phyloP scores from a whole-genome alignment of 805 yeast genomes.

The Starmerella tilneyi region DNA sequence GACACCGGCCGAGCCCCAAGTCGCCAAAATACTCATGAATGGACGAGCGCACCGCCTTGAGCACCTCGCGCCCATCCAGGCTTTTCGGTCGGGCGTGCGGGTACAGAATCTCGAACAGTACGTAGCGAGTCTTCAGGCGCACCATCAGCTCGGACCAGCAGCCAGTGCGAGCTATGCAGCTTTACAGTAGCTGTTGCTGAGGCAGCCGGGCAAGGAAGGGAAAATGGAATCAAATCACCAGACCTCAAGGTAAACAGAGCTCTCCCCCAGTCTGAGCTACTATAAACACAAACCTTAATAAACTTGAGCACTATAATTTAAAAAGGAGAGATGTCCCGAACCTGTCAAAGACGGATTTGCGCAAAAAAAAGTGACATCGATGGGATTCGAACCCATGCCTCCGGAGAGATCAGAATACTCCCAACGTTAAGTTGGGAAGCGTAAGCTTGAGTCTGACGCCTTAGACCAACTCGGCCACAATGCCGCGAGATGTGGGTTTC shows the following conservation, averaged over 20 bases:
- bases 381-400: conserved; percentile 26
- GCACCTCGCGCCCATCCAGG: conserved; percentile 42
- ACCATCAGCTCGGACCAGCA: too few relatives aligned
- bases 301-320: not conserved
- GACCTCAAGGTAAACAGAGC: too few relatives aligned
- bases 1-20: conserved; percentile 55
- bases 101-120: conserved; percentile 66
- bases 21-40: conserved; percentile 68
- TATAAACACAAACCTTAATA: too few relatives aligned
- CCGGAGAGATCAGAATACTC: conserved; percentile 26
- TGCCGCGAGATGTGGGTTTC: conserved; percentile 12
- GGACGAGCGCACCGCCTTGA: conserved; percentile 44
- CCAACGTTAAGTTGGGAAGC: conserved; percentile 16
- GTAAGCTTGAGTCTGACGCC: conserved; percentile 25
- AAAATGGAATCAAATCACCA: not conserved
- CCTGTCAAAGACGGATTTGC: not conserved
- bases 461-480: conserved; percentile 26
- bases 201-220: not conserved
- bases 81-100: conserved; percentile 38
- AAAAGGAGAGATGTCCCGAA: not conserved
- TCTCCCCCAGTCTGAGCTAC: too few relatives aligned
- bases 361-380: conserved; percentile 20
- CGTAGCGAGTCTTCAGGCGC: conserved; percentile 72
- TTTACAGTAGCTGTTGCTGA: not conserved
- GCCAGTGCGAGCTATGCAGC: too few relatives aligned